Conservation (phyloP, 129 eudicot species). For the Solidago caesia region DNA sequence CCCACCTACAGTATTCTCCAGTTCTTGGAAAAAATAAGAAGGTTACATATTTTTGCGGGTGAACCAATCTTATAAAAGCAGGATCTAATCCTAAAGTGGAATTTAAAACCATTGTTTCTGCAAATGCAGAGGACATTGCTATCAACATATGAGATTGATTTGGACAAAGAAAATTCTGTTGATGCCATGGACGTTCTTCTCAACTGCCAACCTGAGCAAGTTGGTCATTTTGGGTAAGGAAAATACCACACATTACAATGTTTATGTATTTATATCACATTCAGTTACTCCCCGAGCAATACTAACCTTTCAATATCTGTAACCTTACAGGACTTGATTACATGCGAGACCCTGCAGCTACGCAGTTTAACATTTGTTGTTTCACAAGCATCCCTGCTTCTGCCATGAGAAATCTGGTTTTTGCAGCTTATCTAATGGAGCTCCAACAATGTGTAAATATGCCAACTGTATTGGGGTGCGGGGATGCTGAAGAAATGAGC, state of each 20-base stretch:
- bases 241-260: background rate
- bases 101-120: constrained; percentile 12
- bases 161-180: constrained; percentile 46
- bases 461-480: constrained; percentile 15
- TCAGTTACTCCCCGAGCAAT: background rate
- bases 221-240: constrained; percentile 45
- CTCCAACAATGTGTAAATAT: constrained; percentile 36
- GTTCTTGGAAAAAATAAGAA: background rate
- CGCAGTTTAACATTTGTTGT: constrained; percentile 31
- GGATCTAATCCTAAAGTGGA: background rate
- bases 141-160: constrained; percentile 64
- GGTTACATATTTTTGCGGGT: background rate
- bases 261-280: background rate
- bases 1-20: background rate
- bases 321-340: constrained; percentile 36
- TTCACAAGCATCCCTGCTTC: constrained; percentile 31
- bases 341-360: constrained; percentile 21
- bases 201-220: constrained; percentile 43
- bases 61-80: background rate
- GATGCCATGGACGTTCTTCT: constrained; percentile 37
- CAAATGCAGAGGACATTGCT: constrained; percentile 70
- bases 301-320: background rate
- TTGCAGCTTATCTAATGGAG: constrained; percentile 27
- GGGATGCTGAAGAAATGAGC: constrained; percentile 4
- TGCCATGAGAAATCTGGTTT: constrained; percentile 29